phyloP scores from a whole-genome alignment of 495 filamentous ascomycete species.

The Talaromyces adpressus region DNA sequence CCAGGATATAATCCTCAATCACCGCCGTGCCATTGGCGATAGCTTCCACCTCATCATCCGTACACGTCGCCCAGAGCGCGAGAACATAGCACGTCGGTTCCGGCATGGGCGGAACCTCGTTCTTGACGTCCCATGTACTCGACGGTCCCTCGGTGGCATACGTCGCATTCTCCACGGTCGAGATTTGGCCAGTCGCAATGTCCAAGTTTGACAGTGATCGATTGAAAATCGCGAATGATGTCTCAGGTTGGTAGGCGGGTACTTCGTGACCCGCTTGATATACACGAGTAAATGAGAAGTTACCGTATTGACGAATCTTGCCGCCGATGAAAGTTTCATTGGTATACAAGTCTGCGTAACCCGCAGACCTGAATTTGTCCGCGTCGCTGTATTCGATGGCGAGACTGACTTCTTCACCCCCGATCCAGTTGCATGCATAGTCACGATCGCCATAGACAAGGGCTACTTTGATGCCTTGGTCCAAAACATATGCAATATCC shows the following conservation, averaged over 20 bases:
- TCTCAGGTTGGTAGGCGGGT: slow-evolving; percentile 51
- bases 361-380: slow-evolving; percentile 38
- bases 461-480: slow-evolving; percentile 56
- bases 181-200: slow-evolving; percentile 46
- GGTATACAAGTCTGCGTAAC: slow-evolving; percentile 41
- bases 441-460: slow-evolving; percentile 62
- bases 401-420: slow-evolving; percentile 37
- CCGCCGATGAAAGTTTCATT: slow-evolving; percentile 41
- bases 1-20: slow-evolving; percentile 43
- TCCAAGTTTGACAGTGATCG: slow-evolving; percentile 47
- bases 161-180: slow-evolving; percentile 24
- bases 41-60: slow-evolving; percentile 38
- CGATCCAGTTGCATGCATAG: slow-evolving; percentile 50
- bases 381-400: slow-evolving; percentile 32
- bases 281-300: slow-evolving; percentile 53
- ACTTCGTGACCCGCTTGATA: slow-evolving; percentile 57
- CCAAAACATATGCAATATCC: slow-evolving; percentile 45
- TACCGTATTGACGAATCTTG: slow-evolving; percentile 49
- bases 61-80: slow-evolving; percentile 31
- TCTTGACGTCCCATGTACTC: slow-evolving; percentile 46
- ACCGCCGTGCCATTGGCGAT: slow-evolving; percentile 40
- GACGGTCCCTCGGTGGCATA: slow-evolving; percentile 45
- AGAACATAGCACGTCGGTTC: slow-evolving; percentile 41
- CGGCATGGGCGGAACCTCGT: slow-evolving; percentile 30
- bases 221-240: slow-evolving; percentile 47